phyloP scores from a whole-genome alignment of 768 basidiomycete genomes.

The Lactifluus rugatus region DNA sequence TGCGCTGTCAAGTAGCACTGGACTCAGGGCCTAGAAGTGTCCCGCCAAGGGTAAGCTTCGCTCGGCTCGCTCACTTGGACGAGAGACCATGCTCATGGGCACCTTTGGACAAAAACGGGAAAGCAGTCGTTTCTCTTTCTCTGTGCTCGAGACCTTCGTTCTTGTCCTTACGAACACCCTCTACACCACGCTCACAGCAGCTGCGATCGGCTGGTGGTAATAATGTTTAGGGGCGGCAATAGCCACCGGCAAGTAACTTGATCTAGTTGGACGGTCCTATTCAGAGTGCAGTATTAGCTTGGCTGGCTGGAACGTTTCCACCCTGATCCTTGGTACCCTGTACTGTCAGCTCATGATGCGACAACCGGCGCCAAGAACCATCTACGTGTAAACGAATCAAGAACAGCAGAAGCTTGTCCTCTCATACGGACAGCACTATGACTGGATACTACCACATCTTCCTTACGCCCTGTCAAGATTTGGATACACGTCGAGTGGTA shows the following conservation, averaged over 20 bases:
- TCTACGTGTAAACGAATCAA: not conserved
- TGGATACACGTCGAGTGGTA: not conserved
- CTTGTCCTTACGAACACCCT: not conserved
- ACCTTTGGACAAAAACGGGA: not conserved
- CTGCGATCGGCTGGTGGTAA: not conserved
- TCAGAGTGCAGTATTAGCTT: not conserved
- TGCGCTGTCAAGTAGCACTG: not conserved
- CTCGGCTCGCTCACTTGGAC: not conserved
- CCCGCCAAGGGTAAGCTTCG: not conserved
- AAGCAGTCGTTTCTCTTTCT: not conserved
- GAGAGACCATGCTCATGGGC: not conserved
- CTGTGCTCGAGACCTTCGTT: not conserved
- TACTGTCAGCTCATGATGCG: not conserved
- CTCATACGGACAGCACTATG: not conserved
- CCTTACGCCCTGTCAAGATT: not conserved
- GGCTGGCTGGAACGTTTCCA: not conserved
- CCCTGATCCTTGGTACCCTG: not conserved
- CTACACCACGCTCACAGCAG: not conserved
- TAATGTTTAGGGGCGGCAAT: not conserved
- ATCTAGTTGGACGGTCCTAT: not conserved
- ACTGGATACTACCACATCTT: not conserved
- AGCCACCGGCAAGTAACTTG: not conserved
- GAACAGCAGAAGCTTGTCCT: not conserved
- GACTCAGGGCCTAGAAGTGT: not conserved
- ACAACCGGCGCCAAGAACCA: not conserved